A percentile compares a stretch with the other conserved stretches of the same genome.
Evolutionary conservation across 345 rosid species (phyloP).

Genomic region (Lepidium aucheri): DNA sequence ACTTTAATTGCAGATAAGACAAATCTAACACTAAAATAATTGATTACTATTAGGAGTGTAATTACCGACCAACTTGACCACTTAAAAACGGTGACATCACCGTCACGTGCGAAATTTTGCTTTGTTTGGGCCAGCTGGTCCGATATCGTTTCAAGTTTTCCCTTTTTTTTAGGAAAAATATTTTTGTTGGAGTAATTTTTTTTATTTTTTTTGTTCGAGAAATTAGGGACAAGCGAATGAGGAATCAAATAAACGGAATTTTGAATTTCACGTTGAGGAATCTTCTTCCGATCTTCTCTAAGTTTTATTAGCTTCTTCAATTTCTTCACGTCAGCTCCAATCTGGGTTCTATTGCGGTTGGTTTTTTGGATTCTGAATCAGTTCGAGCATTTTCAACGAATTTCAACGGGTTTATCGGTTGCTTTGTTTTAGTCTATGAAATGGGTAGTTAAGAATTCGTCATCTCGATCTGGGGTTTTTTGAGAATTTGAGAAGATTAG

Average conservation of each 20-base stretch:
- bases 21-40: not conserved
- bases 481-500: constrained; percentile 7
- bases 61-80: not conserved
- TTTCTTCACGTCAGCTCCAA: constrained; percentile 7
- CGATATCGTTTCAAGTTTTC: not conserved
- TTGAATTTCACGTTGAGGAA: constrained; percentile 12
- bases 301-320: not conserved
- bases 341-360: not conserved
- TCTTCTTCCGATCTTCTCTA: constrained; percentile 10
- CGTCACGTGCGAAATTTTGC: constrained; percentile 13
- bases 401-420: constrained; percentile 28
- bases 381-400: constrained; percentile 15
- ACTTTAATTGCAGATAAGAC: not conserved
- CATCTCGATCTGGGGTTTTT: constrained; percentile 14
- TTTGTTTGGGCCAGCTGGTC: constrained; percentile 9
- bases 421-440: not conserved
- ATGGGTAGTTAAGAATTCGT: constrained; percentile 7
- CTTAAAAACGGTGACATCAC: constrained; percentile 9
- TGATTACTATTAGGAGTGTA: not conserved
- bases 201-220: not conserved
- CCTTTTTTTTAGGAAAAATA: not conserved
- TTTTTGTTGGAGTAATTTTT: not conserved
- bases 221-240: constrained; percentile 2
- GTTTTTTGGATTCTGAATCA: constrained; percentile 28
- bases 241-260: constrained; percentile 10